Evolutionary conservation across 192 early-diverging fungal species (phyloP), one percentile per base, ranked within the genome.

Genomic region (Martensiomyces pterosporus): DNA sequence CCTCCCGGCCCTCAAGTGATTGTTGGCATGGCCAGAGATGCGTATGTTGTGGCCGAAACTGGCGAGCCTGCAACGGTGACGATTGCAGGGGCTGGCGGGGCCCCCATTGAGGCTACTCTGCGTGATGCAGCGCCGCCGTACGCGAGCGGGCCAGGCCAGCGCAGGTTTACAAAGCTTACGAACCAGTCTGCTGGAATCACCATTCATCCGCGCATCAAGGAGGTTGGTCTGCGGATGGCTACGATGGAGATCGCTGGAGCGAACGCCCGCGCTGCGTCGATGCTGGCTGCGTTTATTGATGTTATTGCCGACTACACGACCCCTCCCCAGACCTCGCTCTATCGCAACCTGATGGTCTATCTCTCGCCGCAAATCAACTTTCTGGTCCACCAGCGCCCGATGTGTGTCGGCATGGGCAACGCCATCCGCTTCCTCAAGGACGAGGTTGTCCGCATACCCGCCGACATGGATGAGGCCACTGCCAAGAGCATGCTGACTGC

Each of bases 331-430:
- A 83, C 79, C 0, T 82, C 88, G 0, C 80, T 99, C 35, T 80
- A 83, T 24, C 71, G 93, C 40, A 78, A 91, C 64, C 80, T 99
- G 52, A 85, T 78, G 24, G 81, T 78, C 18, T 79, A 94, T 50
- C 53, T 99, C 38, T 84, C 85, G 57, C 85, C 88, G 40, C 94
- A 99, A 56, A 90, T 97, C 55, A 88, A 84, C 49, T 95, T 92
- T 54, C 64, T 99, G 34, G 80, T 85, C 21, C 83, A 82, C 38
- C 84, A 83, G 42, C 84, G 96, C 21, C 80, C 85, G 4, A 82
- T 97, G 79, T 87, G 89, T n/a, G 82, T 91, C 23, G 87, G 87
- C 61, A 97, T 99, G 93, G 85, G 87, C 50, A 91, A 86, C 17
- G 89, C 90, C 17, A 93, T 97, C 48, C 80, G 92, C 32, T 85